Base-by-base conservation (phyloP, 352 stramenopile genomes). In the Phytopythium cucurbitacearum region DNA sequence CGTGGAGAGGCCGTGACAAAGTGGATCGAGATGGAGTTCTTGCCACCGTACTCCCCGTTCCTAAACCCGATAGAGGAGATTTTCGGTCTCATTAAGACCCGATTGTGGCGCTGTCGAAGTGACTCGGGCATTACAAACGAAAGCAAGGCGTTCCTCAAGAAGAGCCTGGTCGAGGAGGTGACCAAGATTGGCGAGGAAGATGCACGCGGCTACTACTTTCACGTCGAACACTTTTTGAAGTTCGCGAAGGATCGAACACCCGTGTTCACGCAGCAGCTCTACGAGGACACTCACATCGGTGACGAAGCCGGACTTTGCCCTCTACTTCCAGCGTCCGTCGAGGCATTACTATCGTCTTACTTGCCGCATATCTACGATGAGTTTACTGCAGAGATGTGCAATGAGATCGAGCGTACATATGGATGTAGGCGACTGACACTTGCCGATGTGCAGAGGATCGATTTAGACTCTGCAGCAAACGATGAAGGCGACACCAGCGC, bases 201-300 rank as follows among this genome's bases (percentile, higher is more conserved):
- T 15, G 40, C n/a, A 7, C 40, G 40, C 40, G 16, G 13, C 13
- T 45, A 32, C 40, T 45, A 45, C 40, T 45, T 45, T 7, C 40
- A 45, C 40, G 40, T 45, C 40, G 40, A 45, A 7, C 40, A 45
- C 7, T 45, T 45, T 32, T 15, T 45, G 40, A 45, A 45, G n/a
- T 45, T 32, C 40, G 1, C 40, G 40, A 45, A 45, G n/a, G 40
- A 45, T 9, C 13, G 40, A 13, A 32, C 40, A 1, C 40, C 40
- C n/a, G 40, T 45, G 4, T 45, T 45, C n/a, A 45, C 40, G 0
- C 40, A 45, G 40, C 40, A 45, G n/a, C 40, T 45, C 13, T 45
- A 45, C 3, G 40, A 45, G n/a, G n/a, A 28, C 11, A 45, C 13
- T 13, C 40, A 45, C 11, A 9, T 28, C n/a, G 40, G 40, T 5